These are phyloP conservation scores for Talaromyces verruculosus DNA, from an alignment of 2,329 filamentous ascomycete species.

Conservation along the genomic window DNA sequence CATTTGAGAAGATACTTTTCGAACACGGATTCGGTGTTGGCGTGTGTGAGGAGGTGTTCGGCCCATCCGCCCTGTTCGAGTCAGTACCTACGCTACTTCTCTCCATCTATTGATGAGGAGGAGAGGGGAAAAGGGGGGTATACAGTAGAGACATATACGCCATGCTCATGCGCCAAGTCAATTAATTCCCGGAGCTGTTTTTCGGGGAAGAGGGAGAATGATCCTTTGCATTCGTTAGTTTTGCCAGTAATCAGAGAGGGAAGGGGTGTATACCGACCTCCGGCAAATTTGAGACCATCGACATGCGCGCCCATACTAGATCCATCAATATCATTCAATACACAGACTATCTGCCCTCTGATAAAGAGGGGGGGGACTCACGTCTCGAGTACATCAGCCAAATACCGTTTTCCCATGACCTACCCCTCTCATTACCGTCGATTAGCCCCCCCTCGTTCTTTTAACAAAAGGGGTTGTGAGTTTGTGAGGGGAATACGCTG, in stretches of 20 bases:
- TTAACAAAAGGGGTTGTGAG: no score
- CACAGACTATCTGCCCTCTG: no score
- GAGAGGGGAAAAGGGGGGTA: neutral
- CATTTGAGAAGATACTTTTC: conserved; percentile 55
- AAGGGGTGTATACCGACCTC: conserved; percentile 32
- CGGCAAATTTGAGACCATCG: conserved; percentile 58
- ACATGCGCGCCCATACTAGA: conserved; percentile 54
- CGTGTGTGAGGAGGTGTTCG: conserved; percentile 54
- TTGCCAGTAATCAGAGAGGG: no score
- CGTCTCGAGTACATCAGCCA: conserved; percentile 56
- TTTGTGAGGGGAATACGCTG: conserved; percentile 35
- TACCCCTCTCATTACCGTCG: conserved; percentile 19
- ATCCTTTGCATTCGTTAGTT: conserved; percentile 34
- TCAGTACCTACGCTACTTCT: neutral
- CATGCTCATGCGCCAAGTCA: conserved; percentile 51
- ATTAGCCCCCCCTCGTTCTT: no score
- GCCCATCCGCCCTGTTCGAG: conserved; percentile 52
- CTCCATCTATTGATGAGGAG: neutral
- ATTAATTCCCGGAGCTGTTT: conserved; percentile 48
- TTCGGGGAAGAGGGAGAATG: conserved; percentile 54
- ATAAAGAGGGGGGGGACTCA: conserved; percentile 27
- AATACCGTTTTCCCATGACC: conserved; percentile 54
- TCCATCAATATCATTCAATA: neutral
- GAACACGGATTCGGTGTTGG: conserved; percentile 47
- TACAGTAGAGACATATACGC: conserved; percentile 56